Evolutionary conservation across 164 flowering plant genomes (phyloP).

Genomic region (Nelumbo lutea): DNA sequence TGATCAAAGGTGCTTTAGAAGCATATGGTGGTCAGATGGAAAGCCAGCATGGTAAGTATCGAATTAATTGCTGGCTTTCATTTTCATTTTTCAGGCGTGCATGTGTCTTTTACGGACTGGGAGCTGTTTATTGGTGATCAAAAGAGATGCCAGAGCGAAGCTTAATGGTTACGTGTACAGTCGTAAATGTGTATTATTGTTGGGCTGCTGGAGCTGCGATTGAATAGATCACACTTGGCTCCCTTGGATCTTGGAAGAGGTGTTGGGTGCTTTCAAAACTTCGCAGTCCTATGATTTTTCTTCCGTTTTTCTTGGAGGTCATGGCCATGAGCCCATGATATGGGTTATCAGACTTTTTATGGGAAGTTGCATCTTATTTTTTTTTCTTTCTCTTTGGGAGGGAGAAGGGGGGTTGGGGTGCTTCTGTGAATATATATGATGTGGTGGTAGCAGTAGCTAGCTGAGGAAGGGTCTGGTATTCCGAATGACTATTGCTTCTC

Average conservation of each 20-base stretch:
- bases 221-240: not conserved
- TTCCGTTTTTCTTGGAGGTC: not conserved
- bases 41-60: slow-evolving; percentile 47
- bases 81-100: slow-evolving; percentile 7
- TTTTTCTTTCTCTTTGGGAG: no score
- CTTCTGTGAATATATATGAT: no score
- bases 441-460: no score
- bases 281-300: not conserved
- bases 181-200: not conserved
- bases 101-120: not conserved
- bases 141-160: not conserved
- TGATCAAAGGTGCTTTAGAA: not conserved
- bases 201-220: not conserved
- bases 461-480: no score
- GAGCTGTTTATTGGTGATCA: not conserved
- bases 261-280: not conserved
- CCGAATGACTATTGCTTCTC: no score
- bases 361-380: no score
- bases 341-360: no score
- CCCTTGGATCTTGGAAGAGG: not conserved
- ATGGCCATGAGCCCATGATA: no score
- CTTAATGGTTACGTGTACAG: slow-evolving; percentile 1
- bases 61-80: slow-evolving; percentile 12
- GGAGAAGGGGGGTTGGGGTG: no score
- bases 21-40: slow-evolving; percentile 12